phyloP scores from a whole-genome alignment of 106 monocot species.

The Acorus calamus region DNA sequence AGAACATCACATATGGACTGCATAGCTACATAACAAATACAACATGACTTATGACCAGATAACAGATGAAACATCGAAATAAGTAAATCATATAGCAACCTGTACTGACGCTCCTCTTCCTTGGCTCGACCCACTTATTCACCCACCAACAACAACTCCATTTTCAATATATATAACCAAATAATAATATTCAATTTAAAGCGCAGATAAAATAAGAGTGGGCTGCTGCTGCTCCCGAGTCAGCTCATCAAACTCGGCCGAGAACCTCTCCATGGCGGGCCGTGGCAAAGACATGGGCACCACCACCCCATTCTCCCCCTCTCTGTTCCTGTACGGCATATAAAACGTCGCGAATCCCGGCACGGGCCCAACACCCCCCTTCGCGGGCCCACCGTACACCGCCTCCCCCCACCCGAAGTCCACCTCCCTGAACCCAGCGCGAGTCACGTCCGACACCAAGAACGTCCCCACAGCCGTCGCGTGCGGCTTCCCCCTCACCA shows the following conservation, averaged over 20 bases:
- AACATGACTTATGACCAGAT: no score
- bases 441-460: slow-evolving; percentile 52
- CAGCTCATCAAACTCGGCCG: slow-evolving; percentile 28
- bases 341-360: slow-evolving; percentile 49
- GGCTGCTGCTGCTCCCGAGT: background rate
- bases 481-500: slow-evolving; percentile 33
- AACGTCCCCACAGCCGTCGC: slow-evolving; percentile 25
- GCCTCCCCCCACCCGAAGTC: slow-evolving; percentile 68
- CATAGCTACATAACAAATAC: no score
- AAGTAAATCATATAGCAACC: no score
- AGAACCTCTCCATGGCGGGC: slow-evolving; percentile 45
- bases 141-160: no score
- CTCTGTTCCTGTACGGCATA: slow-evolving; percentile 27
- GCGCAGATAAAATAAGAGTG: no score
- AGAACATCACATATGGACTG: no score
- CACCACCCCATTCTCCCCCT: slow-evolving; percentile 35
- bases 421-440: slow-evolving; percentile 30
- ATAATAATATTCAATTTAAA: no score
- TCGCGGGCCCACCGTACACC: slow-evolving; percentile 37
- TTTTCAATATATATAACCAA: no score
- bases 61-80: no score
- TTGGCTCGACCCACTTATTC: no score
- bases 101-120: no score
- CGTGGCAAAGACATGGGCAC: slow-evolving; percentile 45
- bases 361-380: slow-evolving; percentile 30